Evolutionary conservation across 768 basidiomycete species (phyloP).

Genomic region (Mycena pura): DNA sequence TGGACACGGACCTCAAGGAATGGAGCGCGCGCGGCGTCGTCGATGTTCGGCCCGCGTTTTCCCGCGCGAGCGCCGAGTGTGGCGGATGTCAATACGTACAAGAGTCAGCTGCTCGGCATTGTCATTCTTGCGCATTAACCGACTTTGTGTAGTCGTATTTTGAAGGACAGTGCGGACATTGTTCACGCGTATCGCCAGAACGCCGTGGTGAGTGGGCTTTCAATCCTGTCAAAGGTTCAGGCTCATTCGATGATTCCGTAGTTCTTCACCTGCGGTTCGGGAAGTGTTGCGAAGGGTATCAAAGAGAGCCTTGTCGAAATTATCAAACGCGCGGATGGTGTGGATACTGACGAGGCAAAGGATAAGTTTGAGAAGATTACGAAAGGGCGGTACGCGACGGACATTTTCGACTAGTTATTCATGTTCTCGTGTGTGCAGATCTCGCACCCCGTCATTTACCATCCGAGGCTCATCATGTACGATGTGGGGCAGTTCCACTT

Average conservation of each 20-base stretch:
- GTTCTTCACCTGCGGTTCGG: constrained; percentile 53
- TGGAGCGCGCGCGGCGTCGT: constrained; percentile 51
- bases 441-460: no score
- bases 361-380: constrained; percentile 39
- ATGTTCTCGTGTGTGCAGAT: no score
- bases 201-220: constrained; percentile 44
- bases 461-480: no score
- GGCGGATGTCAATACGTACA: constrained; percentile 44
- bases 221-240: no score
- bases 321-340: constrained; percentile 33
- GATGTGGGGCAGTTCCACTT: no score
- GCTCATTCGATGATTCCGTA: no score
- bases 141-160: constrained; percentile 1
- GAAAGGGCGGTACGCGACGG: constrained; percentile 52
- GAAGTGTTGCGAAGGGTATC: constrained; percentile 45
- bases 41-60: constrained; percentile 51
- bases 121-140: constrained; percentile 48
- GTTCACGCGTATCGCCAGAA: constrained; percentile 35
- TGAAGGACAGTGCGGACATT: constrained; percentile 37
- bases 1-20: constrained; percentile 45
- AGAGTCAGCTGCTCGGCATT: constrained; percentile 48
- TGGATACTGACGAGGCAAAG: constrained; percentile 35
- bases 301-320: constrained; percentile 43
- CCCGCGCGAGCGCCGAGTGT: constrained; percentile 30
- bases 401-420: constrained; percentile 54